A percentile compares a stretch with the other conserved stretches of the same genome.
Conservation (phyloP, 495 filamentous ascomycete genomes). For the Xylaria flabelliformis region DNA sequence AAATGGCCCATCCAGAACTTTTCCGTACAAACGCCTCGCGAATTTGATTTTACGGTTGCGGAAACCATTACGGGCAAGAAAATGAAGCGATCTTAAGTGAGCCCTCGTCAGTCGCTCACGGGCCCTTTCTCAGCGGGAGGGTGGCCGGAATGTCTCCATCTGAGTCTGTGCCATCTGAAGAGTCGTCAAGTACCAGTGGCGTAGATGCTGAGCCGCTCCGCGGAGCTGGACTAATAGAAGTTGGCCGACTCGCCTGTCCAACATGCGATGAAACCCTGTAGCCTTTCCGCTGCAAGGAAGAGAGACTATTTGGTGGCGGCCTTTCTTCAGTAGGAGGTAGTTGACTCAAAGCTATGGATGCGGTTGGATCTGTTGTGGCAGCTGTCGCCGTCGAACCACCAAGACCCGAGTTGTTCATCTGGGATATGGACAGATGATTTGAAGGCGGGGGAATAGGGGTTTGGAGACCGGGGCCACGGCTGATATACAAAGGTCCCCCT, state of each 20-base stretch:
- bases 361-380: slow-evolving; percentile 42
- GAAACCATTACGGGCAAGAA: neutral
- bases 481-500: neutral
- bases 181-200: slow-evolving; percentile 38
- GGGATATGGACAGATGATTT: slow-evolving; percentile 40
- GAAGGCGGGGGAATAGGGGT: slow-evolving; percentile 17
- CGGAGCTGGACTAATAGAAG: neutral
- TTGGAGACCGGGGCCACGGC: neutral
- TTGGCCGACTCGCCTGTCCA: neutral
- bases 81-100: neutral
- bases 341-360: slow-evolving; percentile 27
- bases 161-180: slow-evolving; percentile 39
- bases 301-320: slow-evolving; percentile 32
- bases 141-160: slow-evolving; percentile 52
- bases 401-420: slow-evolving; percentile 41
- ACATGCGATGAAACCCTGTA: slow-evolving; percentile 39
- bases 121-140: slow-evolving; percentile 37
- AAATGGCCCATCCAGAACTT: neutral
- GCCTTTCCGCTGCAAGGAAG: slow-evolving; percentile 35
- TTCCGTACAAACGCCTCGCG: neutral
- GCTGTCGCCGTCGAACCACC: slow-evolving; percentile 42
- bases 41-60: neutral
- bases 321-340: slow-evolving; percentile 10
- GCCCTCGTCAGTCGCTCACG: neutral
- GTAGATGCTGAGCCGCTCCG: slow-evolving; percentile 32